These are phyloP conservation scores for Medicago ruthenica DNA, from an alignment of 306 rosid species.

Conservation along the genomic window DNA sequence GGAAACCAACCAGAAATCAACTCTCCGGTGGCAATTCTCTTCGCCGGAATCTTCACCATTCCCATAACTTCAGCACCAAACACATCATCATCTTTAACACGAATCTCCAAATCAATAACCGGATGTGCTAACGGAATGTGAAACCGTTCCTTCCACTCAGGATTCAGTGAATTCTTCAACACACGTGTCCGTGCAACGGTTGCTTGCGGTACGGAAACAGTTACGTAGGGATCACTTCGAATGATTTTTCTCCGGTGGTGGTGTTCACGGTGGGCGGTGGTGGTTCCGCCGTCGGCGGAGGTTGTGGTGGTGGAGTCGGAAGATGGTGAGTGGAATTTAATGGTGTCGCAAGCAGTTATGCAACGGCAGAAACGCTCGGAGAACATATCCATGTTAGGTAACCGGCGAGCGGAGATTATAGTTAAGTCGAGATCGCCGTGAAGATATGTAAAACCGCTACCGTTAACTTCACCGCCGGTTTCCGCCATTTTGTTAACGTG, in stretches of 20 bases:
- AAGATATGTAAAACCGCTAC: constrained; percentile 47
- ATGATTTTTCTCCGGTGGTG: constrained; percentile 47
- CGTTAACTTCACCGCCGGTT: constrained; percentile 22
- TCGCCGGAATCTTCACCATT: constrained; percentile 61
- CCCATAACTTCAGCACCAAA: constrained; percentile 80
- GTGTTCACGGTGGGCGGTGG: neutral
- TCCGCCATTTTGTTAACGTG: constrained; percentile 57
- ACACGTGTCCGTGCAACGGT: constrained; percentile 95
- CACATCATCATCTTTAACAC: constrained; percentile 74
- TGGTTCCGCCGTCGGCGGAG: neutral
- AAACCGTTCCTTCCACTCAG: constrained; percentile 74
- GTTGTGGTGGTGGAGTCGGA: neutral
- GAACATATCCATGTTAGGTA: constrained; percentile 90
- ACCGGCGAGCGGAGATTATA: constrained; percentile 60
- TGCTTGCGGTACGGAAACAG: constrained; percentile 75
- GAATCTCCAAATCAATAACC: constrained; percentile 63
- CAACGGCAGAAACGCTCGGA: constrained; percentile 82
- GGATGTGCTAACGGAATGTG: constrained; percentile 80
- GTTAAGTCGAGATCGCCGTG: constrained; percentile 88
- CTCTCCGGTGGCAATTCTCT: constrained; percentile 52
- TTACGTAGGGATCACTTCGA: constrained; percentile 82
- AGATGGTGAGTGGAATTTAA: constrained; percentile 50
- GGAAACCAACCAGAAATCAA: constrained; percentile 59
- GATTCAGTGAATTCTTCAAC: constrained; percentile 64
- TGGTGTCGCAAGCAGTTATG: constrained; percentile 74